These are phyloP conservation scores for Torulaspora globosa DNA, from an alignment of 1,139 yeast species.

Conservation along the genomic window DNA sequence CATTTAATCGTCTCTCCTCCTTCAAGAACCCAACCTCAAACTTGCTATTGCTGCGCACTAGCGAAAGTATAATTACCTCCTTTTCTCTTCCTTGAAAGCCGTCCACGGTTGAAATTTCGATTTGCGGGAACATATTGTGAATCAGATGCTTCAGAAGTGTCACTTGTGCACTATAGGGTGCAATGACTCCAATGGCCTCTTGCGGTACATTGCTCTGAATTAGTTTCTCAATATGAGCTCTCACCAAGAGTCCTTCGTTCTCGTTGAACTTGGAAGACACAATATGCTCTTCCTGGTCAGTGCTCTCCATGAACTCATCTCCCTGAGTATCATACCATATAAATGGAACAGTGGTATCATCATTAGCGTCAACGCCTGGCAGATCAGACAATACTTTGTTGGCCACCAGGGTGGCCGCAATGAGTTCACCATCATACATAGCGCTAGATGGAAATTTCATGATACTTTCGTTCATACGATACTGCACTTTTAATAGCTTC, in stretches of 20 bases:
- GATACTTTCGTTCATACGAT: conserved; percentile 76
- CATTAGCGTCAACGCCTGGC: conserved; percentile 45
- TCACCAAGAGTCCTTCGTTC: conserved; percentile 62
- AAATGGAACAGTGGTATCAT: conserved; percentile 45
- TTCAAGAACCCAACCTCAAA: conserved; percentile 70
- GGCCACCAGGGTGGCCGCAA: conserved; percentile 60
- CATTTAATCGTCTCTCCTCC: conserved; percentile 72
- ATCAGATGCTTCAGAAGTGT: conserved; percentile 50
- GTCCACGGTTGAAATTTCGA: conserved; percentile 85
- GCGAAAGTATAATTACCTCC: conserved; percentile 72
- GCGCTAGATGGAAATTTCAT: conserved; percentile 74
- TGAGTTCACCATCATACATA: conserved; percentile 59
- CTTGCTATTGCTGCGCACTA: conserved; percentile 69
- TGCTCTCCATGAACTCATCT: conserved; percentile 67
- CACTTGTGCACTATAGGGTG: conserved; percentile 90
- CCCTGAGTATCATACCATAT: conserved; percentile 94
- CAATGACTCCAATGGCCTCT: conserved; percentile 68
- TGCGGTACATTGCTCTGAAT: conserved; percentile 46
- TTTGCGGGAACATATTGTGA: conserved; percentile 48
- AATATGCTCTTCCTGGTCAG: conserved; percentile 36
- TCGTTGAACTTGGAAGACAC: conserved; percentile 62
- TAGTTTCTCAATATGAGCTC: conserved; percentile 52
- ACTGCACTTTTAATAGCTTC: conserved; percentile 66
- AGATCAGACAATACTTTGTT: conserved; percentile 54
- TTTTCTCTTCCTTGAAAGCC: conserved; percentile 93